Percentiles rank a stretch among this genome's conserved stretches.
These are phyloP conservation scores for Podila horticola DNA, from an alignment of 192 early-diverging fungal genomes.

Conservation along the genomic window DNA sequence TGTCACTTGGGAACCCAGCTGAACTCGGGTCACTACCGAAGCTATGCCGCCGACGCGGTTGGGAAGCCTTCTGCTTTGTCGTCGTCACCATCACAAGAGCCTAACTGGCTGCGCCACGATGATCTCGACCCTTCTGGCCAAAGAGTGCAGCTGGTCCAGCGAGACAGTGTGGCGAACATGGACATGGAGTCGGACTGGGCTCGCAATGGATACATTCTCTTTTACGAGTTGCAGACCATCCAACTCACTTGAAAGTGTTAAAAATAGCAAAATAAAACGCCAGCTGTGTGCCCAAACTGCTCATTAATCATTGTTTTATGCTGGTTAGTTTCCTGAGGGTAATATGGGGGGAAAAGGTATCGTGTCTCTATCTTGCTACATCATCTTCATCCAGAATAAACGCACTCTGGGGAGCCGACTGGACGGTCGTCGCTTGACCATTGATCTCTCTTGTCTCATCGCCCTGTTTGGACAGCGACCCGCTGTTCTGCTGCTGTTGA, in stretches of 20 bases:
- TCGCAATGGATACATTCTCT: slow-evolving; percentile 69
- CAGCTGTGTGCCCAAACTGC: no score
- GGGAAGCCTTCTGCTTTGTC: slow-evolving; percentile 1
- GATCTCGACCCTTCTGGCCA: slow-evolving; percentile 66
- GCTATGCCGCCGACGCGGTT: slow-evolving; percentile 52
- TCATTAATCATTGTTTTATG: no score
- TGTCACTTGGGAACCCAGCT: slow-evolving; percentile 64
- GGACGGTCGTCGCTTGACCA: not conserved
- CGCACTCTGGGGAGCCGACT: not conserved
- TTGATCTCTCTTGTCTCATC: not conserved
- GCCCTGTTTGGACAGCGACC: not conserved
- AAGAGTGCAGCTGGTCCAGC: slow-evolving; percentile 47
- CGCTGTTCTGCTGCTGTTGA: not conserved
- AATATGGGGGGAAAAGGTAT: not conserved
- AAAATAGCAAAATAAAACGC: not conserved
- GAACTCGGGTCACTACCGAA: slow-evolving; percentile 64
- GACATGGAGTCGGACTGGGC: slow-evolving; percentile 52
- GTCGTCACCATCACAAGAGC: slow-evolving; percentile 29
- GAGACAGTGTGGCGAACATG: slow-evolving; percentile 32
- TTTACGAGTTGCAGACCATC: slow-evolving; percentile 68
- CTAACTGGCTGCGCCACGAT: slow-evolving; percentile 65
- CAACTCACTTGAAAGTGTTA: not conserved
- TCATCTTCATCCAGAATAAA: slow-evolving; percentile 41
- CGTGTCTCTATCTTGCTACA: not conserved
- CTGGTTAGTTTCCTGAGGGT: not conserved